Percentiles rank a stretch among this genome's conserved stretches.
Conservation (phyloP, 2,329 filamentous ascomycete genomes). For the Coniochaeta sp. region DNA sequence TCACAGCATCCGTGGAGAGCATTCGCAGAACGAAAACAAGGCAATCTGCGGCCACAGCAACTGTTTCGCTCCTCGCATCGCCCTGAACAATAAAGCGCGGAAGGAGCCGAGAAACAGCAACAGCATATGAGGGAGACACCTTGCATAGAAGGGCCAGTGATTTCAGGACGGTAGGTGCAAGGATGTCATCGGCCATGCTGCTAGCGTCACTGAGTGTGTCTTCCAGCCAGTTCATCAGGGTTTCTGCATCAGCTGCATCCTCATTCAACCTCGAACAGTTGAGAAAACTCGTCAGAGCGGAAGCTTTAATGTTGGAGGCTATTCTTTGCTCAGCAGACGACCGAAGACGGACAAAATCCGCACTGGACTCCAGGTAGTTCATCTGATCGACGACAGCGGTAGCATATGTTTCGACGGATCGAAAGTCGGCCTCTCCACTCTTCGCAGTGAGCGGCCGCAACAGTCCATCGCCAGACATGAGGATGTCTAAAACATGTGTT, state of each 20-base stretch:
- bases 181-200: slow-evolving; percentile 72
- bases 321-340: slow-evolving; percentile 81
- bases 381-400: slow-evolving; percentile 75
- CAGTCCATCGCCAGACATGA: slow-evolving; percentile 51
- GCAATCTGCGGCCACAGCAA: slow-evolving; percentile 73
- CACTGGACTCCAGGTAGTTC: slow-evolving; percentile 76
- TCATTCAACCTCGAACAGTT: slow-evolving; percentile 80
- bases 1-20: slow-evolving; percentile 85
- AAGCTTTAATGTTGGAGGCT: slow-evolving; percentile 77
- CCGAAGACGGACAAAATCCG: slow-evolving; percentile 82
- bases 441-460: slow-evolving; percentile 32
- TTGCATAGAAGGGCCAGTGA: slow-evolving; percentile 76
- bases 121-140: slow-evolving; percentile 63
- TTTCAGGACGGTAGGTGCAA: slow-evolving; percentile 74
- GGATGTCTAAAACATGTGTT: slow-evolving; percentile 63
- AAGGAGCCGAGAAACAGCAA: slow-evolving; percentile 69
- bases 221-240: slow-evolving; percentile 79
- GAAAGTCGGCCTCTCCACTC: slow-evolving; percentile 42
- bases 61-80: slow-evolving; percentile 58
- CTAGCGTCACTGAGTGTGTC: slow-evolving; percentile 68
- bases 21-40: slow-evolving; percentile 73
- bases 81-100: slow-evolving; percentile 85
- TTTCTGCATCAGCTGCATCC: slow-evolving; percentile 69
- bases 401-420: slow-evolving; percentile 56
- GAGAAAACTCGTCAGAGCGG: slow-evolving; percentile 73